Conservation (phyloP, 495 filamentous ascomycete species). For the Achaetomiella virescens region DNA sequence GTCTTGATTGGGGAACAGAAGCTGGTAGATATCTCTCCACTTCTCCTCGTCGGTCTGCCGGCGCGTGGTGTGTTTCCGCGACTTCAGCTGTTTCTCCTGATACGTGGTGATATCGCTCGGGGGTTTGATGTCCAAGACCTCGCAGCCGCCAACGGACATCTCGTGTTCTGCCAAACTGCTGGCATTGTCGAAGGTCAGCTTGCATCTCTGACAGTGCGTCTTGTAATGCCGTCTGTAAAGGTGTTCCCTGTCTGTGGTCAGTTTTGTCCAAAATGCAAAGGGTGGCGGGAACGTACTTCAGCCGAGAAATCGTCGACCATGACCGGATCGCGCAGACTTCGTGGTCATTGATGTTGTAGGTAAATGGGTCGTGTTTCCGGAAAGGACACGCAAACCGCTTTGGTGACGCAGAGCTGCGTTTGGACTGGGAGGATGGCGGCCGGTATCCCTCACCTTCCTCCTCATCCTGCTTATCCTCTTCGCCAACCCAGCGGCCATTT, state of each 20-base stretch:
- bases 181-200: conserved; percentile 18
- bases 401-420: neutral
- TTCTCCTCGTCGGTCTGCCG: conserved; percentile 25
- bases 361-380: conserved; percentile 23
- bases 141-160: conserved; percentile 16
- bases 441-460: conserved; percentile 19
- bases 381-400: conserved; percentile 28
- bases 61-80: conserved; percentile 19
- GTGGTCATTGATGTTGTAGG: conserved; percentile 23
- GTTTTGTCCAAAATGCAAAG: neutral
- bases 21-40: conserved; percentile 28
- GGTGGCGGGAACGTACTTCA: conserved; percentile 18
- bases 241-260: conserved; percentile 26
- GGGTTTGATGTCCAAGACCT: conserved; percentile 2
- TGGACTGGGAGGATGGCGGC: conserved; percentile 15
- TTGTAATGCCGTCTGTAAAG: conserved; percentile 27
- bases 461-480: conserved; percentile 23
- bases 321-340: conserved; percentile 22
- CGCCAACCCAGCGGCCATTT: neutral
- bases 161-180: conserved; percentile 21
- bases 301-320: conserved; percentile 25
- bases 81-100: conserved; percentile 27
- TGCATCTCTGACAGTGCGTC: conserved; percentile 26
- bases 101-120: conserved; percentile 22
- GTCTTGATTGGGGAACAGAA: conserved; percentile 25